phyloP scores from a whole-genome alignment of 2,329 filamentous ascomycete genomes.

The Penicillium brasilianum region DNA sequence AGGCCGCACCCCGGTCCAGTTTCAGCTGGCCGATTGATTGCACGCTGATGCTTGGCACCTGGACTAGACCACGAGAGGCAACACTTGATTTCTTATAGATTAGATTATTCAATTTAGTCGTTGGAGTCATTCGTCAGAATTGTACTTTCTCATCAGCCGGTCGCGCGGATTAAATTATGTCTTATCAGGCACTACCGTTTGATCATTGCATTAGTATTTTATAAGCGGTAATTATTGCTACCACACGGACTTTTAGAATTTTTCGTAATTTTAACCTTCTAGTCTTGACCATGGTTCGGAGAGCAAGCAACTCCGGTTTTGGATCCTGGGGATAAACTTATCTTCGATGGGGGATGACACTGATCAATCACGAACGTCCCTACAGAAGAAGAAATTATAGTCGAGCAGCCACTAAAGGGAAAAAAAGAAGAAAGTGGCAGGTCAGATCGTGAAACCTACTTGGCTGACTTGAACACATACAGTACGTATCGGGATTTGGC shows the following conservation, averaged over 20 bases:
- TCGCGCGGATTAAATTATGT: neutral
- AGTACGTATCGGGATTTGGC: conserved; percentile 18
- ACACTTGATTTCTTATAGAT: conserved; percentile 19
- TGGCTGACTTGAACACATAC: neutral
- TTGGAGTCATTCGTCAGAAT: neutral
- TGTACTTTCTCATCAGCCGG: neutral
- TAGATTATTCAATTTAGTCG: conserved; percentile 8
- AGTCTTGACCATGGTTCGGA: conserved; percentile 11
- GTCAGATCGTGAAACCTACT: conserved; percentile 13
- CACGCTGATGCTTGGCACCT: conserved; percentile 21
- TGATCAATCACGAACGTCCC: conserved; percentile 4
- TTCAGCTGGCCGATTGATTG: conserved; percentile 18
- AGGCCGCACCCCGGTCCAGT: conserved; percentile 21
- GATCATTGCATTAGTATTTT: neutral
- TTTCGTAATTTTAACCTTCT: conserved; percentile 11
- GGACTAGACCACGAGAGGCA: conserved; percentile 14
- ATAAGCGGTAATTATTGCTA: neutral
- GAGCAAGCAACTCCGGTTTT: neutral
- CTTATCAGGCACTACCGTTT: neutral
- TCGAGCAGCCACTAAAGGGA: conserved; percentile 3
- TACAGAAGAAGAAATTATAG: conserved; percentile 3
- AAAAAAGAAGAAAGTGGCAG: neutral
- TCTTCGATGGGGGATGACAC: neutral
- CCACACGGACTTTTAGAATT: conserved; percentile 13
- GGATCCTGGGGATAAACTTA: neutral